Evolutionary conservation across 2,329 filamentous ascomycete species (phyloP).

Genomic region (Calonectria montana): DNA sequence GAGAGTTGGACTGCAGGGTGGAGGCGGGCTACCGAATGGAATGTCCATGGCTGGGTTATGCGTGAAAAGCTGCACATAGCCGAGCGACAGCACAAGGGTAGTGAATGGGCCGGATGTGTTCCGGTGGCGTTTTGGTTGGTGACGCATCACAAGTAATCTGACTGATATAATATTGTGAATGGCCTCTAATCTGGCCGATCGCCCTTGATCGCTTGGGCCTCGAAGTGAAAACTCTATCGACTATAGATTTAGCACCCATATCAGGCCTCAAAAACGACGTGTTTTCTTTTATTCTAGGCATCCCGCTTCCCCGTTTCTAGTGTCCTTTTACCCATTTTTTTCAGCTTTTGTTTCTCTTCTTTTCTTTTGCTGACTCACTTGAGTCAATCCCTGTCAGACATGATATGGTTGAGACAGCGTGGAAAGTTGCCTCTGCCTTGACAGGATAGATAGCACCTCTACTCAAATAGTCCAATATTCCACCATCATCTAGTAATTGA

Average conservation of each 20-base stretch:
- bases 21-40: neutral
- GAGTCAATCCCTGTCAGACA: neutral
- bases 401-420: neutral
- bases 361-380: constrained; percentile 1
- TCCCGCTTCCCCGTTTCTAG: neutral
- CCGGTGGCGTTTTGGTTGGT: neutral
- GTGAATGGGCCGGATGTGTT: neutral
- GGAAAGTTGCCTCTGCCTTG: neutral
- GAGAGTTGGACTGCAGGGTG: neutral
- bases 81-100: neutral
- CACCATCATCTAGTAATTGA: neutral
- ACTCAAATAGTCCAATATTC: neutral
- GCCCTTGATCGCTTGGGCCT: neutral
- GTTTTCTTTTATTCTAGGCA: neutral
- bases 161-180: neutral
- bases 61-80: neutral
- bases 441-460: neutral
- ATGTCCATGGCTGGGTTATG: neutral
- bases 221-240: neutral
- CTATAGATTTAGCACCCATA: neutral
- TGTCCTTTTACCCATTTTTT: neutral
- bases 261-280: neutral
- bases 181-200: neutral
- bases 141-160: neutral
- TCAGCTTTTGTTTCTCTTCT: constrained; percentile 4